Base-by-base conservation (phyloP, 306 rosid species). In the Casuarina equisetifolia region DNA sequence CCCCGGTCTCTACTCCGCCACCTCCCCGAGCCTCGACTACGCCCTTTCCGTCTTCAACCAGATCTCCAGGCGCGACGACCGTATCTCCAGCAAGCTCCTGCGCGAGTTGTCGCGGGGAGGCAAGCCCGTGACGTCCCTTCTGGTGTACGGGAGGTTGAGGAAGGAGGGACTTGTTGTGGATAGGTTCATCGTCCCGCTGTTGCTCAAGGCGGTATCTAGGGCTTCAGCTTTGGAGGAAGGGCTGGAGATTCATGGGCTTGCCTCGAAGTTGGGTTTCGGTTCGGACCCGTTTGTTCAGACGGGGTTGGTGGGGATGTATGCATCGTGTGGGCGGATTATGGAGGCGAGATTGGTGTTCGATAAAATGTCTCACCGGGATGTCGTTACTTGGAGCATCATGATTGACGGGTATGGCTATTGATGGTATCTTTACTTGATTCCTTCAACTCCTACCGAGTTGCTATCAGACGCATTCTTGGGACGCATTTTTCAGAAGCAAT, bases 291-390 rank as follows among this genome's bases (percentile, higher is more conserved):
- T 89, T 81, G 87, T 91, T 78, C 86, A 90, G 85, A 89, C 96
- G 1, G 92, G 84, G 36, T 82, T 94, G 86, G 78, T 91, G 46
- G 25, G 86, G 9, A 85, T 94, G 97, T 94, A 94, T 32, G 79
- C 88, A 0, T 84, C 88, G 1, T 86, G 94, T 72, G 90, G 89
- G 58, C 85, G 82, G 76, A 86, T 94, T 3, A 16, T 73, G 78
- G 89, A 91, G 36, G 98, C 97, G 32, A 89, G 93, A 3, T 79
- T 85, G 82, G 16, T 91, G 93, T 94, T 94, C 54, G 97, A 91
- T 66, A 86, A 90, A 85, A 91, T 91, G 98, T 82, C 93, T 80
- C 82, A 81, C 0, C 84, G 87, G 67, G 97, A 94, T 83, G 86
- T 84, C 5, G 93, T 91, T 74, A 73, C 96, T 3, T 94, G 98